These are phyloP conservation scores for Phytopythium delawarense DNA, from an alignment of 352 stramenopile species.

Conservation along the genomic window DNA sequence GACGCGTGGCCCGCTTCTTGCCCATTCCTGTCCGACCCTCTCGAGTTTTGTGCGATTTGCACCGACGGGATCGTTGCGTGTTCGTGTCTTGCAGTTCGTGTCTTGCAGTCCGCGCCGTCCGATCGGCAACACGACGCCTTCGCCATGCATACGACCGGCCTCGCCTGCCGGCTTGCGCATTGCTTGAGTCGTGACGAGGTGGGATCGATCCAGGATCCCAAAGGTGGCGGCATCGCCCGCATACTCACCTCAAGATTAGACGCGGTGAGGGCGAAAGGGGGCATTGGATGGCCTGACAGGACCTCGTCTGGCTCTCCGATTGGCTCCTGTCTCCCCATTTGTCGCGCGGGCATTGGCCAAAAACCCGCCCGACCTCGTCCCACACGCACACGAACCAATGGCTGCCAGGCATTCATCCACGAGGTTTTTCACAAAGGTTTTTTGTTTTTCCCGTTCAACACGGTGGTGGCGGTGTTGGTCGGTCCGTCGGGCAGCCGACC, in stretches of 20 bases:
- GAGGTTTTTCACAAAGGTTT: constrained; percentile 20
- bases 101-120: background rate
- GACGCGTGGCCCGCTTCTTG: background rate
- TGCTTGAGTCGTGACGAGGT: background rate
- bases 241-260: constrained; percentile 4
- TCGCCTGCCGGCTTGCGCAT: constrained; percentile 1
- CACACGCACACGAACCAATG: constrained; percentile 6
- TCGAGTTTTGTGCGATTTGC: background rate
- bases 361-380: constrained; percentile 1
- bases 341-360: constrained; percentile 19
- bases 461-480: too few species aligned
- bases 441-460: constrained; percentile 5
- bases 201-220: background rate
- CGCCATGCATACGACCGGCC: background rate
- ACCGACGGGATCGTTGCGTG: background rate
- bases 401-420: constrained; percentile 8
- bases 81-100: background rate
- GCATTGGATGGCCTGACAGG: constrained; percentile 5
- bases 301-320: background rate
- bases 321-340: background rate
- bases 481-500: background rate
- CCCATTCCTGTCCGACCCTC: background rate
- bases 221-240: background rate
- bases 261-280: background rate
- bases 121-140: background rate